Percentiles rank a stretch among this genome's conserved stretches.
These are phyloP conservation scores for Fragaria ananassa DNA, from an alignment of 306 rosid genomes.

Conservation along the genomic window DNA sequence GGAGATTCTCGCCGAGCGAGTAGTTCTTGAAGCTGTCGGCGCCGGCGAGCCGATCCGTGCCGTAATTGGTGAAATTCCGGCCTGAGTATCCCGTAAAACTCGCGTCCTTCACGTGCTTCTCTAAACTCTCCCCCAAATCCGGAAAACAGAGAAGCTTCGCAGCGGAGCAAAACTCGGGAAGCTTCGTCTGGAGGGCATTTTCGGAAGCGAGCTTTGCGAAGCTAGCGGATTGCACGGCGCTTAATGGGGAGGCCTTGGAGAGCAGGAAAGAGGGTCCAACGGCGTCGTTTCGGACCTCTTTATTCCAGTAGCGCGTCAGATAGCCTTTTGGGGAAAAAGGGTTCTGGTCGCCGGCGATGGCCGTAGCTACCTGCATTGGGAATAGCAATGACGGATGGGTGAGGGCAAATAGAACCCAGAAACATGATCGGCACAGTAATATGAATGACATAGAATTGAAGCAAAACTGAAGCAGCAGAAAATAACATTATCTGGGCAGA, in stretches of 20 bases:
- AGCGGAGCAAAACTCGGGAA: constrained; percentile 73
- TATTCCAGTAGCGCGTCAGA: constrained; percentile 79
- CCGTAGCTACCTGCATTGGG: constrained; percentile 63
- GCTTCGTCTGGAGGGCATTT: constrained; percentile 47
- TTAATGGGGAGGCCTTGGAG: constrained; percentile 74
- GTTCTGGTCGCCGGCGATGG: constrained; percentile 28
- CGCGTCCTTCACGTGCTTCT: constrained; percentile 58
- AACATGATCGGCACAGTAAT: background rate
- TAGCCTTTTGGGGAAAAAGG: constrained; percentile 79
- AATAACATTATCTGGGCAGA: background rate
- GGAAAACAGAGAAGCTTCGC: constrained; percentile 80
- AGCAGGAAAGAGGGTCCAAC: constrained; percentile 57
- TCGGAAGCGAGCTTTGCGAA: constrained; percentile 62
- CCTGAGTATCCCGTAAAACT: constrained; percentile 45
- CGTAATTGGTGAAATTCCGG: constrained; percentile 82
- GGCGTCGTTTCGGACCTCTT: constrained; percentile 66
- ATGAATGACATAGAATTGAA: background rate
- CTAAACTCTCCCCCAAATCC: constrained; percentile 50
- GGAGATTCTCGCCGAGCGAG: constrained; percentile 48
- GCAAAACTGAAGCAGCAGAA: background rate
- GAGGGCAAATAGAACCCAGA: background rate
- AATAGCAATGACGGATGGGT: constrained; percentile 22
- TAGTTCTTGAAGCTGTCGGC: constrained; percentile 70
- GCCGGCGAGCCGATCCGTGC: constrained; percentile 69
- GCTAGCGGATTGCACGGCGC: constrained; percentile 52